Evolutionary conservation across 805 yeast species (phyloP), one percentile per base, ranked within the genome.

Genomic region (Candida orba): DNA sequence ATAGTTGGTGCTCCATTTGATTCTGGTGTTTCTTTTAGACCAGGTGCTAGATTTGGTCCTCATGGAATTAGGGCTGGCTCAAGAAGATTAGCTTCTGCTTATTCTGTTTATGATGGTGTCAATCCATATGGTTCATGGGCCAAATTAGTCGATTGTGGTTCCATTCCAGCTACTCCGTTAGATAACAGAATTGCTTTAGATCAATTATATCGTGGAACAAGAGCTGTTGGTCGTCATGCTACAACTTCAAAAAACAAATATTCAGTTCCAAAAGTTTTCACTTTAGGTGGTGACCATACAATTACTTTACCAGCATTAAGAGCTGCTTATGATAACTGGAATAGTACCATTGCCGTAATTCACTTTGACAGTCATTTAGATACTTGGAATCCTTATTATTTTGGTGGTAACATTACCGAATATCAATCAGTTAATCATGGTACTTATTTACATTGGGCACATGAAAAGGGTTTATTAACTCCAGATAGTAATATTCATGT

Each of bases 301-400:
- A 63, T 74, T 37, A 67, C 78, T 7, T 59, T 75, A 35, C 73
- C 75, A 70, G 65, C 74, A 1, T 52, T 75, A 17, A 66, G 66
- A 52, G 70, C 75, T 9, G 74, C 72, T 15, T 70, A 64, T 41
- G 78, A 75, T 46, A 60, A 66, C 47, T 63, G 62, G 52, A 34
- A 34, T 14, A 76, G 77, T 8, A 58, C 62, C 39, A 47, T 74
- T n/a, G 66, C 71, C 14, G 75, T 74, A 59, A 58, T 45, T 55
- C 76, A 81, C 56, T 79, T 81, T 49, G 88, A 81, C 56, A 71
- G 82, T 23, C 88, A 81, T 58, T 69, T 81, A 36, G 88, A 81
- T 60, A 80, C 87, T 3, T 81, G 86, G 83, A 71, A 73, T 50
- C 88, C 88, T 6, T 59, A 66, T 41, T 73, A 70, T 17, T 64